Evolutionary conservation across 2,329 filamentous ascomycete genomes (phyloP), one percentile per base, ranked within the genome.

Genomic region (Diaporthe vaccinii): DNA sequence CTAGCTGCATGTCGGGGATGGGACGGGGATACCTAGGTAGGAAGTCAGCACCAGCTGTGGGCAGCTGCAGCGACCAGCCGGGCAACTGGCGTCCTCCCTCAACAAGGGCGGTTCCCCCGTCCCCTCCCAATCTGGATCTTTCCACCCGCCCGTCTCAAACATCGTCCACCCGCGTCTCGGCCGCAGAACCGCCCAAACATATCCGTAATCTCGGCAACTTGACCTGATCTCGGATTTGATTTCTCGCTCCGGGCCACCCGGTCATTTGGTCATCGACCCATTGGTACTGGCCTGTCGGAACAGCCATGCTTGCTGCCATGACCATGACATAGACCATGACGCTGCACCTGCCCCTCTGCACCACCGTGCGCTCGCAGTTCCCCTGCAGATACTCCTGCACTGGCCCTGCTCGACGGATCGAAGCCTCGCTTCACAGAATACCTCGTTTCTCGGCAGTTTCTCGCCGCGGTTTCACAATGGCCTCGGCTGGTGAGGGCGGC

Each of bases 401-500:
- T 22, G 28, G 58, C 12, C 22, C 68, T 73, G n/a, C 59, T 57
- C 69, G 46, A 39, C 65, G 31, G 7, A 53, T 53, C n/a, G 46
- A 51, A 25, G 65, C 46, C 46, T 68, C 34, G 10, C 46, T 41
- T 39, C n/a, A 53, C 20, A 55, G 20, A 61, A 39, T n/a, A 28
- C 17, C 25, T 55, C 31, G 2, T 2, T 55, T n/a, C 17, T 44
- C 44, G 31, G 15, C 28, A 9, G 25, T 31, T 49, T 1, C 39
- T 46, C 73, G 67, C 36, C 57, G 28, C n/a, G 36, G 10, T 49
- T 65, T 46, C 34, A 78, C 49, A 36, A 81, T 80, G 79, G 70
- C 78, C 28, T 62, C 65, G 17, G 44, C 65, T 41, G 70, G 70
- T 41, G 58, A 65, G 2, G 76, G 77, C 34, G 76, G 31, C 41